Percentiles rank a stretch among this genome's conserved stretches.
Conservation (phyloP, 2,329 filamentous ascomycete species). For the Epicoccum sorghinum region DNA sequence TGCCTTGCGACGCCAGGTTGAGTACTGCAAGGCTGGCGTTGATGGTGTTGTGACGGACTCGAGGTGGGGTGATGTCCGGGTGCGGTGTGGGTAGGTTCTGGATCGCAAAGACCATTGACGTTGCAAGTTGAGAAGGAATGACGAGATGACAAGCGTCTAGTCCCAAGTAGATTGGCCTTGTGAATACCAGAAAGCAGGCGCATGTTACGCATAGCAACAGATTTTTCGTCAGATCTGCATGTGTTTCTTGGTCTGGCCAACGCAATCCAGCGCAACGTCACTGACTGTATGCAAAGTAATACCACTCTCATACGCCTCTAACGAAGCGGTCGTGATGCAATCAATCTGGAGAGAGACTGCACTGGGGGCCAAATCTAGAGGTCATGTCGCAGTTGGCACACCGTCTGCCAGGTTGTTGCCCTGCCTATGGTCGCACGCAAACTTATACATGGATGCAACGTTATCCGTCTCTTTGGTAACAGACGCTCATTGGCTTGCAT, state of each 20-base stretch:
- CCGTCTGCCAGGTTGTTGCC: not conserved
- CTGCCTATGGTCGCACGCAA: not conserved
- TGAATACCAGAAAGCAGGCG: not conserved
- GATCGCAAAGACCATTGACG: not conserved
- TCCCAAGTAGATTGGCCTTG: not conserved
- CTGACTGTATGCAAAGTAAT: too few relatives aligned
- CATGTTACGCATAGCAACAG: not conserved
- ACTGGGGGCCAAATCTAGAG: not conserved
- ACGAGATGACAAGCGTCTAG: constrained; percentile 1
- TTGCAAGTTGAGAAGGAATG: constrained; percentile 1
- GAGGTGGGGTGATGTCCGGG: not conserved
- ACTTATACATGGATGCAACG: too few relatives aligned
- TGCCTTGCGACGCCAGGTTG: constrained; percentile 7
- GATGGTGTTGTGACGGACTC: not conserved
- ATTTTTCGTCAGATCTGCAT: not conserved
- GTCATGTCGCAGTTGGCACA: not conserved
- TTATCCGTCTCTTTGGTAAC: too few relatives aligned
- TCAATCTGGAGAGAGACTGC: not conserved
- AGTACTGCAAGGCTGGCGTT: not conserved
- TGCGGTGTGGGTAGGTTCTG: not conserved
- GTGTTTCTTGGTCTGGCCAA: too few relatives aligned
- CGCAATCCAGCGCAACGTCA: too few relatives aligned
- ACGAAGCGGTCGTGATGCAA: not conserved
- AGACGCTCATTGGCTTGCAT: not conserved
- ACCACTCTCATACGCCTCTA: not conserved